Conservation (phyloP, 2,329 filamentous ascomycete species). For the Aspergillus sojae region DNA sequence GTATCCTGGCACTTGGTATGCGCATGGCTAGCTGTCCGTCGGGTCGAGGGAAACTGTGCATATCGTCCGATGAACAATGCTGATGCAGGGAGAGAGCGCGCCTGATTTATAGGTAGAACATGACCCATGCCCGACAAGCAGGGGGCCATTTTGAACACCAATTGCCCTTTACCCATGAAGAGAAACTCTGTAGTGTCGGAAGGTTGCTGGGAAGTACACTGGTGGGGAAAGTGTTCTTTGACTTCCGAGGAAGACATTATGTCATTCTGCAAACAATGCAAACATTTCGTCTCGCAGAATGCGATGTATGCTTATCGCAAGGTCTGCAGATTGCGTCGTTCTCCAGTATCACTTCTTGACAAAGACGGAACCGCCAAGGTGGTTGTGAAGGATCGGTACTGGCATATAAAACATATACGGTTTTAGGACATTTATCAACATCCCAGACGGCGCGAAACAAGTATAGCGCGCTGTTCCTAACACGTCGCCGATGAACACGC, state of each 20-base stretch:
- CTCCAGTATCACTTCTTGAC: neutral
- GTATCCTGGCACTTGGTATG: slow-evolving; percentile 17
- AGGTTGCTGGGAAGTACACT: slow-evolving; percentile 11
- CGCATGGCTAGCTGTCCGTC: slow-evolving; percentile 23
- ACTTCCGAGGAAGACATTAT: slow-evolving; percentile 23
- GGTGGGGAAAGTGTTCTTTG: slow-evolving; percentile 1
- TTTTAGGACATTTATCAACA: slow-evolving; percentile 32
- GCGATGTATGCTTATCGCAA: slow-evolving; percentile 2
- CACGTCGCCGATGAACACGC: slow-evolving; percentile 43
- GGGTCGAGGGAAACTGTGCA: slow-evolving; percentile 23
- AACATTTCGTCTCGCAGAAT: slow-evolving; percentile 25
- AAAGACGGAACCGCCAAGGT: neutral
- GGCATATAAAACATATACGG: neutral
- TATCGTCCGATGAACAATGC: slow-evolving; percentile 18
- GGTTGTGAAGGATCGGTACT: neutral
- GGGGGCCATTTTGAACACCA: slow-evolving; percentile 17
- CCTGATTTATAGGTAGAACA: neutral
- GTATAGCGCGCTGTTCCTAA: slow-evolving; percentile 52
- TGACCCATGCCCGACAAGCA: neutral
- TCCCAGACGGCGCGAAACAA: slow-evolving; percentile 66
- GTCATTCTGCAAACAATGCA: slow-evolving; percentile 45
- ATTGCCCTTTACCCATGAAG: slow-evolving; percentile 21
- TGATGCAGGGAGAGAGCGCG: neutral
- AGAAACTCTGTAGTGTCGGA: slow-evolving; percentile 31
- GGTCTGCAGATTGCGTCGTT: neutral